Percentiles rank a stretch among this genome's conserved stretches.
These are phyloP conservation scores for Starmerella etchellsii DNA, from an alignment of 805 yeast genomes.

Conservation along the genomic window DNA sequence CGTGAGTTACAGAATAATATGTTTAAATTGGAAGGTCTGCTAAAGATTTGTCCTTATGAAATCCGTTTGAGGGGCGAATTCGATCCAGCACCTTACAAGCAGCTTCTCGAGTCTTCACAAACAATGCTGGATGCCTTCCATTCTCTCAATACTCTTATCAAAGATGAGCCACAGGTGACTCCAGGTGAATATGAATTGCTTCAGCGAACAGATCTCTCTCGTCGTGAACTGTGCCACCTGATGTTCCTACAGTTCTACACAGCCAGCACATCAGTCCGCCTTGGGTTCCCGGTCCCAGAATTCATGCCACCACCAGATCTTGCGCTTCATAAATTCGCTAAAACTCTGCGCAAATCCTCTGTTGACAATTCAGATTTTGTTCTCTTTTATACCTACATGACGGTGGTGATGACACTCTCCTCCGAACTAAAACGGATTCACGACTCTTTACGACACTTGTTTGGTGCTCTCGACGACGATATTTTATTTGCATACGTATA, in stretches of 20 bases:
- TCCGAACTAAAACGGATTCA: constrained; percentile 51
- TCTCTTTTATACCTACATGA: constrained; percentile 56
- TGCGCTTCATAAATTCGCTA: constrained; percentile 47
- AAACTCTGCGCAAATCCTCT: constrained; percentile 30
- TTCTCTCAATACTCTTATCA: constrained; percentile 55
- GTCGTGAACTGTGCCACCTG: constrained; percentile 57
- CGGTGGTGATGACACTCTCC: constrained; percentile 56
- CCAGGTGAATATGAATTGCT: constrained; percentile 45
- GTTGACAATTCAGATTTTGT: constrained; percentile 45
- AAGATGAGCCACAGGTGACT: constrained; percentile 43
- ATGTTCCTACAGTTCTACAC: constrained; percentile 61
- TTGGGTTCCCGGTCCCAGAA: constrained; percentile 66
- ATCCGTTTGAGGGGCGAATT: constrained; percentile 62
- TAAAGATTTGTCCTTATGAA: constrained; percentile 65
- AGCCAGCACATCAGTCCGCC: constrained; percentile 50
- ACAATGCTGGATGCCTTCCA: constrained; percentile 62
- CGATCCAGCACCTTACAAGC: constrained; percentile 40
- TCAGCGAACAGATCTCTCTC: constrained; percentile 36
- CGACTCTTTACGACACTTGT: constrained; percentile 40
- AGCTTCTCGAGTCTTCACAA: constrained; percentile 43
- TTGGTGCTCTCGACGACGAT: constrained; percentile 56
- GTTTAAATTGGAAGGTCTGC: constrained; percentile 44
- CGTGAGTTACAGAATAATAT: constrained; percentile 41
- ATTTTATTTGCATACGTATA: constrained; percentile 30
- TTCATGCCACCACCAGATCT: constrained; percentile 66